Base-by-base conservation (phyloP, 2,329 filamentous ascomycete genomes). In the Delphinella strobiligena region DNA sequence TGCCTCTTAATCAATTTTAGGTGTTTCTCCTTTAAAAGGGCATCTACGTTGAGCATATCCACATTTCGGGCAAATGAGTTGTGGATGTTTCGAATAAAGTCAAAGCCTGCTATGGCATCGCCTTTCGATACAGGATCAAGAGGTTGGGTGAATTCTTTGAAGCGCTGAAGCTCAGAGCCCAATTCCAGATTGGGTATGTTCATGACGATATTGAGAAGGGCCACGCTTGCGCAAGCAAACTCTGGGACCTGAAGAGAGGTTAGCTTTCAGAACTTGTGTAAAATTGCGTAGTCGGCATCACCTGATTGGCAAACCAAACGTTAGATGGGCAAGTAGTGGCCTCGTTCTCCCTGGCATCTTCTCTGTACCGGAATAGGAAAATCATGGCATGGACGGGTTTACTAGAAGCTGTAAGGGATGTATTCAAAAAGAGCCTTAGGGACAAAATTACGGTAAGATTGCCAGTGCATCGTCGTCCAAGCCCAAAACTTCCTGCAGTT, bases 291-390 rank as follows among this genome's bases (percentile, higher is more conserved):
- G 9, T 2, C 16, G 7, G 17, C 51, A 63, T 15, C 55, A 84
- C 81, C 64, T 93, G 89, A 53, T 95, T 95, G 19, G 88, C 87
- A 58, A 95, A 96, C 89, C 91, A 98, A 14, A 96, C 67, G 19
- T 75, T 64, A 3, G 74, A 64, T 0, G 78, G 78, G 46, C 74
- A 79, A 45, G 57, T 68, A 3, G 43, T 44, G 45, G 72, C 66
- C 41, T 68, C 62, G 52, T 63, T 73, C 49, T 58, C 56, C 4
- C 61, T 56, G 40, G 75, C 69, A n/a, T 71, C 67, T 22, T 74
- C 60, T 49, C 76, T 57, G 44, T 67, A 94, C 43, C 80, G 75
- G 51, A 86, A 94, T 1, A 94, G 72, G 47, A 96, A 91, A 36
- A 98, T 82, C n/a, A 96, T 64, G 2, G 89, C 89, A 51, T 85